Evolutionary conservation across 2,329 filamentous ascomycete genomes (phyloP), one percentile per base, ranked within the genome.

Genomic region (Venturia effusa): DNA sequence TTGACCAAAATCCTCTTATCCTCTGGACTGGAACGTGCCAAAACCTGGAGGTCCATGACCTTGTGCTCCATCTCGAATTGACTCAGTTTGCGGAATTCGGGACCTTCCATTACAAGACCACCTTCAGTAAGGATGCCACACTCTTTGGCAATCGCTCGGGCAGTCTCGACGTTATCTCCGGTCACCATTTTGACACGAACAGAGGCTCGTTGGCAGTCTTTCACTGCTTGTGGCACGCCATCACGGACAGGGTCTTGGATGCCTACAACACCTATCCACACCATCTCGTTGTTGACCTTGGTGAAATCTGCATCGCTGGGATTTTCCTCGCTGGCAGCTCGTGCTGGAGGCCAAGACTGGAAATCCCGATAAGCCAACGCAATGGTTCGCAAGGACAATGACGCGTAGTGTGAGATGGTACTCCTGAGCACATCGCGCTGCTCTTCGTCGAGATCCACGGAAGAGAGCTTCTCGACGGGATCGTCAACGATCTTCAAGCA

Each of bases 141-240:
- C 69, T 92, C 89, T 68, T 81, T 82, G 24, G 89, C 89, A 69
- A 93, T 93, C 27, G 89, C 88, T 72, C 88, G 84, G 1, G 89
- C 89, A 8, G 89, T 93, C 65, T 89, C 77, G 68, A 88, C 85
- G 76, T 93, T 92, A 76, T 93, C 89, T 67, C 89, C 89, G 4
- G 89, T 93, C 2, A 93, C 89, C 89, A 93, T 93, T 70, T 89
- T 88, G 22, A 92, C 88, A 66, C 88, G 83, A 13, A 93, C 89
- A 66, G 89, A 89, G 4, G 89, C 89, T 64, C 83, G 81, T 71
- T 92, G 88, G 71, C 89, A 92, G 65, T 86, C 81, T 65, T 78
- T 79, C 34, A 93, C 89, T 13, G 89, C 88, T 61, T 90, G 84
- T 1, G 80, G 80, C n/a, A 92, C 89, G 66, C 88, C 89, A 0